Evolutionary conservation across 2,329 filamentous ascomycete species (phyloP), one percentile per base, ranked within the genome.

Genomic region (Paracoccidioides brasiliensis): DNA sequence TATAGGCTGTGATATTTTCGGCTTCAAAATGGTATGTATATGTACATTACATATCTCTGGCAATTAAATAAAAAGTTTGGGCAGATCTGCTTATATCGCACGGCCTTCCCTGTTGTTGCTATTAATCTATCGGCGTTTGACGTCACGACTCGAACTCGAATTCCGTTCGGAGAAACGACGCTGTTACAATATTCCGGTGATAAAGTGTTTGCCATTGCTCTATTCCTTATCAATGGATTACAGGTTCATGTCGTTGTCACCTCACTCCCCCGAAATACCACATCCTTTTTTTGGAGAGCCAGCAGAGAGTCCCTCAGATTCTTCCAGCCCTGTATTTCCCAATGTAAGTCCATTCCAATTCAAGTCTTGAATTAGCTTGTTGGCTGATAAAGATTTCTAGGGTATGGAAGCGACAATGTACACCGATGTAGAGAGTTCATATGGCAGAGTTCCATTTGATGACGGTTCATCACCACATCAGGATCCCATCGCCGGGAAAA

Each of bases 211-310:
- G 7, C 42, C 15, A 28, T 15, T 15, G 9, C n/a, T 15, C 32
- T 14, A 38, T 49, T n/a, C 7, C 15, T 37, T 49, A n/a, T 4
- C 33, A 45, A 56, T 56, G 55, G 55, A 53, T 45, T 54, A 51
- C 22, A 12, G 40, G 41, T 54, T 22, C 15, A 9, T 50, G 15
- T 10, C 5, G 12, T 32, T 9, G 7, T 37, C 43, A 14, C 30
- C 53, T 5, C 10, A 22, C n/a, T 46, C 38, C 12, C 14, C 37
- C 32, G 64, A 77, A 51, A 71, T 74, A 41, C 22, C 12, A 10
- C 49, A 22, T 41, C 22, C 49, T 37, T 54, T 45, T 33, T 22
- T 32, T 2, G 53, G 15, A 30, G 42, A 52, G 30, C 33, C 8
- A 35, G 30, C 8, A 7, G 63, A 63, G 44, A 60, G 57, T 53